phyloP scores from a whole-genome alignment of 2,329 filamentous ascomycete species.

The Cladosporium sp. region DNA sequence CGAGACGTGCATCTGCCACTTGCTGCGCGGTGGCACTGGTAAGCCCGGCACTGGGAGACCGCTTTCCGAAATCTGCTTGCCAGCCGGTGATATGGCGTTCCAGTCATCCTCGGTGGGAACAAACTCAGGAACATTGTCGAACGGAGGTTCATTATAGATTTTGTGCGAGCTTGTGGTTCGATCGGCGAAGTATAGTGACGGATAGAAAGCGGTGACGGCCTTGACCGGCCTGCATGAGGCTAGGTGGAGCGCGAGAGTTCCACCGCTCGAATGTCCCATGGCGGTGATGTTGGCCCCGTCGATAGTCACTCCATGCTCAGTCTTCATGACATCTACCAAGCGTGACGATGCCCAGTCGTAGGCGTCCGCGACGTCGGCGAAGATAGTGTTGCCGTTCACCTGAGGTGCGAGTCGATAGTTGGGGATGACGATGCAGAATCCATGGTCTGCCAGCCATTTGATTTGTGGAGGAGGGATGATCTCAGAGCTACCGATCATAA shows the following conservation, averaged over 20 bases:
- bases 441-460: slow-evolving; percentile 11
- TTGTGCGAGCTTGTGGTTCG: slow-evolving; percentile 10
- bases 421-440: slow-evolving; percentile 20
- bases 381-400: slow-evolving; percentile 28
- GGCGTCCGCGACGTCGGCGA: slow-evolving; percentile 32
- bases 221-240: slow-evolving; percentile 13
- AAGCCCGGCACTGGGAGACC: slow-evolving; percentile 11
- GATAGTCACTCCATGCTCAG: slow-evolving; percentile 17
- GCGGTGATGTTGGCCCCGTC: slow-evolving; percentile 31
- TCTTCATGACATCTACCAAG: slow-evolving; percentile 17
- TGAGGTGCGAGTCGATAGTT: slow-evolving; percentile 30
- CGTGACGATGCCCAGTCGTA: slow-evolving; percentile 33
- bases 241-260: slow-evolving; percentile 43
- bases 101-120: slow-evolving; percentile 15
- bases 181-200: slow-evolving; percentile 16
- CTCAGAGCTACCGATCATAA: slow-evolving; percentile 18
- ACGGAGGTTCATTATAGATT: slow-evolving; percentile 15
- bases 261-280: slow-evolving; percentile 35
- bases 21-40: slow-evolving; percentile 14
- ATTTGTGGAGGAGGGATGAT: slow-evolving; percentile 18
- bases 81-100: slow-evolving; percentile 13
- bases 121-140: slow-evolving; percentile 16
- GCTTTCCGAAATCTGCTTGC: slow-evolving; percentile 14
- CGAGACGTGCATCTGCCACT: slow-evolving; percentile 15
- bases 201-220: slow-evolving; percentile 19